Percentiles rank a stretch among this genome's conserved stretches.
Evolutionary conservation across 768 basidiomycete species (phyloP).

Genomic region (Gloeopeniophorella convolvens): DNA sequence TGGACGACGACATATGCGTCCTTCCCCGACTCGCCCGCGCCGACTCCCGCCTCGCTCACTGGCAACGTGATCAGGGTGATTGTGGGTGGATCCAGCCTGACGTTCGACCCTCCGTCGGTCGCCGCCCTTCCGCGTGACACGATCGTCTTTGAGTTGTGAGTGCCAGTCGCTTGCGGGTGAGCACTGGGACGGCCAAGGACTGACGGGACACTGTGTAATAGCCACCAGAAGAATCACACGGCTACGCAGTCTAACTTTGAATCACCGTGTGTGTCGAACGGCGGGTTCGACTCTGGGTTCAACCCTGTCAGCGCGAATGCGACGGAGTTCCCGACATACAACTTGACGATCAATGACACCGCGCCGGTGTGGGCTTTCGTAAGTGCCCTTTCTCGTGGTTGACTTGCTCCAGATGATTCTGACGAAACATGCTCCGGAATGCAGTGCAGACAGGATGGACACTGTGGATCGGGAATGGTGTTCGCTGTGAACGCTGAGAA

Average conservation of each 20-base stretch:
- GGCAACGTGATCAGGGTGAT: constrained; percentile 46
- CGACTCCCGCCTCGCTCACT: constrained; percentile 43
- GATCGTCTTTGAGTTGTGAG: constrained; percentile 56
- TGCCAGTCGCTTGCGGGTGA: too few relatives aligned
- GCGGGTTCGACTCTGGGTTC: constrained; percentile 51
- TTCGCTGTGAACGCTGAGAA: constrained; percentile 54
- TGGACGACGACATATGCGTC: constrained; percentile 58
- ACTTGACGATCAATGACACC: constrained; percentile 51
- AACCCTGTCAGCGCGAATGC: constrained; percentile 37
- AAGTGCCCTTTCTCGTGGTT: too few relatives aligned
- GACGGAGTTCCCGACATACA: constrained; percentile 49
- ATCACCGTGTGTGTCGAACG: constrained; percentile 47
- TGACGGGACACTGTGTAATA: constrained; percentile 23
- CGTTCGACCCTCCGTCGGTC: constrained; percentile 46
- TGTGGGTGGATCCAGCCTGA: constrained; percentile 46
- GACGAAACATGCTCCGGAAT: constrained; percentile 25
- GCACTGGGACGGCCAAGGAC: too few relatives aligned
- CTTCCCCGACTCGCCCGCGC: constrained; percentile 45
- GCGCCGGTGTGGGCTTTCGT: constrained; percentile 53
- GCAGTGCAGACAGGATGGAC: constrained; percentile 40
- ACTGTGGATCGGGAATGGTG: constrained; percentile 35
- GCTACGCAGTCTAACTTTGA: constrained; percentile 58
- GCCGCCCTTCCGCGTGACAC: constrained; percentile 46
- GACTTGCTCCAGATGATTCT: too few relatives aligned
- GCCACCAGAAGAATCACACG: constrained; percentile 63